phyloP scores from a whole-genome alignment of 805 yeast species.

The Pichia phayaonensis region DNA sequence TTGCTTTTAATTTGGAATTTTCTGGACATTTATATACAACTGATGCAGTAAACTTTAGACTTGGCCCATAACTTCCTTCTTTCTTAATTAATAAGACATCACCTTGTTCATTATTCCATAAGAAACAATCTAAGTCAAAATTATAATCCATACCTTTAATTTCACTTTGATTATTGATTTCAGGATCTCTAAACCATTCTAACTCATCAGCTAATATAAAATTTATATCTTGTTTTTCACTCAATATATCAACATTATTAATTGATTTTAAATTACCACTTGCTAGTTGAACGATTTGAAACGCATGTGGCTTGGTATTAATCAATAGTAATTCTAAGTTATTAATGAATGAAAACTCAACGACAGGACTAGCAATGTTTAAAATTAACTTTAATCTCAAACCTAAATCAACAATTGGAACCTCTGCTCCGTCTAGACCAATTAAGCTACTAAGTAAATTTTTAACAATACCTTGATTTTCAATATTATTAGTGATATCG shows the following conservation, averaged over 20 bases:
- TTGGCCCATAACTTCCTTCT: not conserved
- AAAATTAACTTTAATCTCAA: conserved; percentile 29
- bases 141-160: conserved; percentile 15
- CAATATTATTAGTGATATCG: not conserved
- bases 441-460: conserved; percentile 23
- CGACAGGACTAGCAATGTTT: conserved; percentile 27
- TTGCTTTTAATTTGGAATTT: conserved; percentile 8
- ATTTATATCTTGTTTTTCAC: conserved; percentile 19
- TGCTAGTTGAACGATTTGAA: conserved; percentile 26
- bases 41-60: conserved; percentile 19
- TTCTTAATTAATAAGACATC: conserved; percentile 24
- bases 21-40: conserved; percentile 15
- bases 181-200: conserved; percentile 25
- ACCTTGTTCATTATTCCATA: conserved; percentile 26
- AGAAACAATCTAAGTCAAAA: conserved; percentile 21
- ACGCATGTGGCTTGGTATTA: conserved; percentile 28
- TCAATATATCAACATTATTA: conserved; percentile 15
- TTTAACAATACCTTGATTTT: conserved; percentile 16
- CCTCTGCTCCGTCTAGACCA: conserved; percentile 17
- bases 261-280: not conserved
- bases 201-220: conserved; percentile 25
- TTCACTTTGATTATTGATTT: conserved; percentile 10
- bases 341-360: conserved; percentile 23
- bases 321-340: conserved; percentile 23
- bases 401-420: conserved; percentile 27